Evolutionary conservation across 2,329 filamentous ascomycete species (phyloP).

Genomic region (Calcarisporium arbuscula): DNA sequence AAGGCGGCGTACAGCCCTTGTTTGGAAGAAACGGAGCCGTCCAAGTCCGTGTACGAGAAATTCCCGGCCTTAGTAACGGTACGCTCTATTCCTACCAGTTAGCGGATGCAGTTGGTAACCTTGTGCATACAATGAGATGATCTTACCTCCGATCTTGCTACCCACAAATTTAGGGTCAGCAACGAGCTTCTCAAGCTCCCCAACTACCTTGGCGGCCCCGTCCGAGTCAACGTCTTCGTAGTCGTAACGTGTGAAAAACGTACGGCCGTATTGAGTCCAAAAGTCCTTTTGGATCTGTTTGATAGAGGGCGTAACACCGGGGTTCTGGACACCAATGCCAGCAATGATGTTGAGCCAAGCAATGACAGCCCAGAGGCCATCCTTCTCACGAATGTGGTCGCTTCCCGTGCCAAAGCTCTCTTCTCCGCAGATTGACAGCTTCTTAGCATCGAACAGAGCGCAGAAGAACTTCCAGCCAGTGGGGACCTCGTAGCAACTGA

Average conservation of each 20-base stretch:
- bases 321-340: constrained; percentile 76
- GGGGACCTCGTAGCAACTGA: constrained; percentile 91
- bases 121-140: constrained; percentile 4
- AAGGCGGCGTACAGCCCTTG: constrained; percentile 95
- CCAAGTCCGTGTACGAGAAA: constrained; percentile 98
- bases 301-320: constrained; percentile 80
- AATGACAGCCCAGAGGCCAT: constrained; percentile 93
- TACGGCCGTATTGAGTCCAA: constrained; percentile 93
- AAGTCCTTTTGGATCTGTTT: constrained; percentile 95
- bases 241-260: constrained; percentile 98
- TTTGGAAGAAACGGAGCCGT: constrained; percentile 90
- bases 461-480: constrained; percentile 99
- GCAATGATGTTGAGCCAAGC: constrained; percentile 99
- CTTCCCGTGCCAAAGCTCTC: constrained; percentile 97
- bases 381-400: constrained; percentile 99
- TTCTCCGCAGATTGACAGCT: constrained; percentile 97
- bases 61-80: constrained; percentile 87
- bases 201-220: constrained; percentile 84
- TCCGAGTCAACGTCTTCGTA: constrained; percentile 93
- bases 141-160: constrained; percentile 65
- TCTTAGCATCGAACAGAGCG: constrained; percentile 86
- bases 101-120: constrained; percentile 11
- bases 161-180: constrained; percentile 70
- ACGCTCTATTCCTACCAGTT: constrained; percentile 42
- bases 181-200: constrained; percentile 72